Evolutionary conservation across 2,329 filamentous ascomycete genomes (phyloP).

Genomic region (Cordyceps javanica): DNA sequence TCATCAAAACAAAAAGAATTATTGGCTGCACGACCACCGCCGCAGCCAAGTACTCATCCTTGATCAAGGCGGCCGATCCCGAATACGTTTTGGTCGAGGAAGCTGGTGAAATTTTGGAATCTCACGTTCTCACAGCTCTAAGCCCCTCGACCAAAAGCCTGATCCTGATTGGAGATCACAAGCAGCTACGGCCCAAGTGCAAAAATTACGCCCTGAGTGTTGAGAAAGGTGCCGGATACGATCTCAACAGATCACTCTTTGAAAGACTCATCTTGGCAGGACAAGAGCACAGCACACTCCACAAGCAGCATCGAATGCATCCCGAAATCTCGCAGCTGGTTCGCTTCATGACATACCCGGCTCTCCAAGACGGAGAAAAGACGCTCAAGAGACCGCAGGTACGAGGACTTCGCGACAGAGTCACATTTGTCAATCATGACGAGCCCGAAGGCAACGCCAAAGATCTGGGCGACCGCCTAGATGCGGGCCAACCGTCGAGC

Average conservation of each 20-base stretch:
- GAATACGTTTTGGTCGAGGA: conserved; percentile 64
- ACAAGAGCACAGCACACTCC: conserved; percentile 46
- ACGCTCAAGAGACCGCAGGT: conserved; percentile 42
- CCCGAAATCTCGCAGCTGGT: conserved; percentile 60
- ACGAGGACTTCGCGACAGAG: conserved; percentile 50
- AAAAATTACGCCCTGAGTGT: conserved; percentile 54
- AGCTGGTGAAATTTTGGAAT: conserved; percentile 66
- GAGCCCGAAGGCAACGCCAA: conserved; percentile 42
- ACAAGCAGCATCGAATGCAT: conserved; percentile 61
- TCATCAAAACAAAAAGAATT: conserved; percentile 50
- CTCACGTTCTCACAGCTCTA: conserved; percentile 55
- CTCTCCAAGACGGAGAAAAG: conserved; percentile 47
- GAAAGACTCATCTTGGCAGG: conserved; percentile 58
- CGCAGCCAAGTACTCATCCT: conserved; percentile 54
- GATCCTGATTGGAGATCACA: conserved; percentile 67
- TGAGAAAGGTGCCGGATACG: conserved; percentile 58
- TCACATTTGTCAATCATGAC: conserved; percentile 63
- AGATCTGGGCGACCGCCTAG: conserved; percentile 40
- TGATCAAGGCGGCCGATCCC: conserved; percentile 48
- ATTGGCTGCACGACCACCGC: conserved; percentile 68
- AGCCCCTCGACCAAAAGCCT: conserved; percentile 51
- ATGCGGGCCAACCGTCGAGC: conserved; percentile 42
- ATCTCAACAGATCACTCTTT: conserved; percentile 63
- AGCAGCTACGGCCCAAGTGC: conserved; percentile 64
- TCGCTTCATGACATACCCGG: conserved; percentile 54